Base-by-base conservation (phyloP, 768 basidiomycete genomes). In the Hygrophoropsis aurantiaca region DNA sequence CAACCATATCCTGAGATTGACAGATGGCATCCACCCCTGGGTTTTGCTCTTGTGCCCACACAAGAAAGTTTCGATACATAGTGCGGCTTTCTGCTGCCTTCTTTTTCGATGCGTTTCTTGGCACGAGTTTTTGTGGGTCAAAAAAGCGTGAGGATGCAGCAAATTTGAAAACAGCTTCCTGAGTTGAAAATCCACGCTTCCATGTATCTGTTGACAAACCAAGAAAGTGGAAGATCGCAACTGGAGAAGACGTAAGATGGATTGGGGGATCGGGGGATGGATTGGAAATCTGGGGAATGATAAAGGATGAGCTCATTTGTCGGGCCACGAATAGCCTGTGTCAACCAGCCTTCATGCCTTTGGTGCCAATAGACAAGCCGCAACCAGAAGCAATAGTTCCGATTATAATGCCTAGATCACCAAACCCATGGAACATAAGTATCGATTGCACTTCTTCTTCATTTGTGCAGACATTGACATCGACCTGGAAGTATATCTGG, bases 341-440 rank as follows among this genome's bases (percentile, higher is more conserved):
- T n/a, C n/a, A n/a, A 19, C 61, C 42, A 34, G 84, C 85, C 73
- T 79, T 84, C 16, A 88, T 60, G 0, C 85, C 87, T 35, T 78
- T 71, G 19, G 63, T 65, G 5, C 79, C 78, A 0, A 84, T 59
- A 2, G 64, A 56, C 3, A 88, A 54, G 3, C 84, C 81, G 39
- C 65, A 65, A 44, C 77, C 77, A 33, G 74, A 72, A 8, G 72
- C 75, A 15, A 87, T 61, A 11, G 83, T 60, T 9, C 80, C 77
- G 40, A 88, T 61, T 13, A 88, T 84, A 78, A 86, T 85, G 0
- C 82, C 82, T 15, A 87, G 70, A 54, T 87, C 87, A 8, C 87
- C 87, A 54, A 86, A 87, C 1, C 79, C 76, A 47, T 80, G 74
- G 55, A 78, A 78, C 62, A 85, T 78, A 19, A 72, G 58, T 13